A percentile compares a stretch with the other conserved stretches of the same genome.
Evolutionary conservation across 345 rosid genomes (phyloP).

Genomic region (Lepidium didymum): DNA sequence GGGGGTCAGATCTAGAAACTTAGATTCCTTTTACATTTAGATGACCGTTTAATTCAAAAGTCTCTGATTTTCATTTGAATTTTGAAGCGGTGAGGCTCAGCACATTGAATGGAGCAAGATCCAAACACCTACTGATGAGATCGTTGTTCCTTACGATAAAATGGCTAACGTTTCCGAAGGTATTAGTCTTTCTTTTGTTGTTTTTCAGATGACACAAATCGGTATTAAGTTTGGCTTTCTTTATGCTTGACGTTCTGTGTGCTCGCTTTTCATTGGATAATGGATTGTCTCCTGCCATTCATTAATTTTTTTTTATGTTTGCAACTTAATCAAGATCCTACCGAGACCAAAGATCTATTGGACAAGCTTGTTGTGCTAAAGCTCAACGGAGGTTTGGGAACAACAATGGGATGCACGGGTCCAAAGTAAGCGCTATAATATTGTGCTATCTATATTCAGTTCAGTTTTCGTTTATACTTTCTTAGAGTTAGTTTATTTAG

Average conservation of each 20-base stretch:
- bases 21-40: neutral
- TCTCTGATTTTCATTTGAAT: neutral
- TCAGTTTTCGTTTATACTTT: neutral
- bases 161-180: constrained; percentile 31
- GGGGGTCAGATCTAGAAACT: neutral
- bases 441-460: neutral
- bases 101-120: constrained; percentile 46
- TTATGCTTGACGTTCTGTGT: neutral
- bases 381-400: constrained; percentile 95
- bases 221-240: neutral
- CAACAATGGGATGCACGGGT: constrained; percentile 99
- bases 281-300: neutral
- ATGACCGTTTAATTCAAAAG: neutral
- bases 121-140: constrained; percentile 44
- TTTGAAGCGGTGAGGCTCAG: constrained; percentile 36
- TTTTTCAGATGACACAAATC: neutral
- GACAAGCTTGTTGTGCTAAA: constrained; percentile 88
- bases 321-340: constrained; percentile 38
- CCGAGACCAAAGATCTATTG: constrained; percentile 61
- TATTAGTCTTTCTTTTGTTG: neutral
- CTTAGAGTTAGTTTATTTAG: neutral
- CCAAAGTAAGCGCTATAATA: constrained; percentile 57
- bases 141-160: constrained; percentile 36
- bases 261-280: neutral
- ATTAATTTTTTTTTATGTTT: neutral